Base-by-base conservation (phyloP, 495 filamentous ascomycete species). In the Parachaetomium inaequale region DNA sequence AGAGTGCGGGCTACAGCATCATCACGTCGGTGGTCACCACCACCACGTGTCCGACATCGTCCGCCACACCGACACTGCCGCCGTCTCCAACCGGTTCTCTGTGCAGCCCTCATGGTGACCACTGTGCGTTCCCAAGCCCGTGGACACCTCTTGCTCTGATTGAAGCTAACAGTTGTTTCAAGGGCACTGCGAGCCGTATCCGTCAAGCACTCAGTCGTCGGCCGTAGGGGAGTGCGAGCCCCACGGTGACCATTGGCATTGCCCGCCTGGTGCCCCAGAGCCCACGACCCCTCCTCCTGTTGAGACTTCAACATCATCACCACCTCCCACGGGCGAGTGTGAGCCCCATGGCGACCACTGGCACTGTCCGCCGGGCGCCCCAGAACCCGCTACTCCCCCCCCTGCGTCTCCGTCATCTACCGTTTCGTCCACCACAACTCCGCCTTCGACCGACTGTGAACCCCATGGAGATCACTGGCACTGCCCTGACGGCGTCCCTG, bases 1-100 rank as follows among this genome's bases (percentile, higher is more conserved):
- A n/a, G n/a, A 59, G 45, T 15, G 56, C 56, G 17, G 56, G 56
- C 19, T 59, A 59, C 21, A 50, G 31, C 56, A 50, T 59, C 43
- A 38, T 26, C 29, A 50, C 56, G 5, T 55, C 52, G 5, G 32
- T 55, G 3, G 21, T 40, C 32, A 55, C 52, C 32, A 40, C 34
- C 52, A 55, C 52, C 52, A 38, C 52, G 26, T 55, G 52, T 10
- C 21, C 10, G 10, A 23, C 19, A 0, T 6, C 34, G 10, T 38
- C 52, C 3, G 10, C 52, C 4, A 26, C 31, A 19, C 32, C 32
- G 32, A 55, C 52, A 1, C 32, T 55, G 52, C 52, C 52, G 6
- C 50, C 52, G 11, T 55, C 52, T 6, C 52, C 32, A 15, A 55
- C 32, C 11, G 52, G 32, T n/a, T 53, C 31, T n/a, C 52, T 55